Evolutionary conservation across 768 basidiomycete species (phyloP).

Genomic region (Pleurotus citrinopileatus): DNA sequence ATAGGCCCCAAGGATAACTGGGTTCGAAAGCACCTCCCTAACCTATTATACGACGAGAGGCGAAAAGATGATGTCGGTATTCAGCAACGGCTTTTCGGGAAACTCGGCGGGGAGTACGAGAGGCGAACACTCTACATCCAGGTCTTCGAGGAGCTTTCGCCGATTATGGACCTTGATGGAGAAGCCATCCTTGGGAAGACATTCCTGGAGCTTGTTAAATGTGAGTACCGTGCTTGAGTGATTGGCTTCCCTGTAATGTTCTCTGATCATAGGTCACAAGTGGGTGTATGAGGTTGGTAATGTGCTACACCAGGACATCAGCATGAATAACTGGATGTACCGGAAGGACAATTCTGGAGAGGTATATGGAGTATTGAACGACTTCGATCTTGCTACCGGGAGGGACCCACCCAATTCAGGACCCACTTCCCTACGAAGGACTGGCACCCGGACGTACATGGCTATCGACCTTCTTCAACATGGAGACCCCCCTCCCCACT

Average conservation of each 20-base stretch:
- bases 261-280: background rate
- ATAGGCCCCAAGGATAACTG: background rate
- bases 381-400: slow-evolving; percentile 5
- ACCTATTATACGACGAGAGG: background rate
- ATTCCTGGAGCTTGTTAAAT: background rate
- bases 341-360: background rate
- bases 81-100: background rate
- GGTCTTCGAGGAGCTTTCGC: background rate
- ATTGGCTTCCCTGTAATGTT: background rate
- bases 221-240: background rate
- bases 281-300: background rate
- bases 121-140: background rate
- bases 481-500: background rate
- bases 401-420: background rate
- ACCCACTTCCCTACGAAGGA: background rate
- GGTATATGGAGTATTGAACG: background rate
- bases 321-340: slow-evolving; percentile 4
- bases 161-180: background rate
- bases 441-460: slow-evolving; percentile 1
- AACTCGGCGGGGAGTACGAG: background rate
- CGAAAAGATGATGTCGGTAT: background rate
- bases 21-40: slow-evolving; percentile 2
- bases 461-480: background rate
- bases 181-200: background rate
- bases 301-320: slow-evolving; percentile 1